Base-by-base conservation (phyloP, 2,329 filamentous ascomycete genomes). In the Claviceps sp. region DNA sequence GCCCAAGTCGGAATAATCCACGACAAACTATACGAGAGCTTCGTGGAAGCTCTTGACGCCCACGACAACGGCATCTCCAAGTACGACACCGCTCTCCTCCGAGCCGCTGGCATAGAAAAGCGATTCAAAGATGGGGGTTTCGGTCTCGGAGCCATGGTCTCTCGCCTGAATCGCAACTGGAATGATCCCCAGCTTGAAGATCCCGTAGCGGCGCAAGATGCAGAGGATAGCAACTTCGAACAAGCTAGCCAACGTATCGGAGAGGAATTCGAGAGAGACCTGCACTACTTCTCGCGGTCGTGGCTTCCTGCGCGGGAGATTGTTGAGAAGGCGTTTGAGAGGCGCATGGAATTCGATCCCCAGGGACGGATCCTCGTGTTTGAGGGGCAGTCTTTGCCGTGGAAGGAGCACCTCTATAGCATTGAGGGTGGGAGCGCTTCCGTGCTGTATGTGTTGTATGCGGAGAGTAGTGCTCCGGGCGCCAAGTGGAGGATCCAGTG, bases 391-490 rank as follows among this genome's bases (percentile, higher is more conserved):
- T 82, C 85, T 53, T 86, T 91, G 54, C 91, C 91, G 2, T 97
- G 93, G 93, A 93, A 95, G 67, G 91, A 97, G 63, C 93, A 98
- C 67, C 77, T 98, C 17, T 97, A 95, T 71, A 82, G 78, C 17
- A 78, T 97, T 29, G 93, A 98, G 70, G 76, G 68, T 20, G 71
- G 80, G 42, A 78, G 55, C 80, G 58, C 65, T 7, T 63, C 63
- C 59, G 82, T 91, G 4, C 75, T 90, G 49, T 97, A 96, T 64
- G 90, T 95, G 14, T 74, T 97, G 26, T 97, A 97, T 69, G 86
- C 89, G 0, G 91, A 98, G 73, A 87, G 80, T 62, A 78, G 82
- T 29, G 75, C 78, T 45, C 79, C 82, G 45, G 85, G 79, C 57
- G 77, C 85, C 62, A 95, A 93, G 71, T 97, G 93, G 93, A 82